Percentiles rank a stretch among this genome's conserved stretches.
Conservation (phyloP, 441 rosid species). For the Corymbia calophylla region DNA sequence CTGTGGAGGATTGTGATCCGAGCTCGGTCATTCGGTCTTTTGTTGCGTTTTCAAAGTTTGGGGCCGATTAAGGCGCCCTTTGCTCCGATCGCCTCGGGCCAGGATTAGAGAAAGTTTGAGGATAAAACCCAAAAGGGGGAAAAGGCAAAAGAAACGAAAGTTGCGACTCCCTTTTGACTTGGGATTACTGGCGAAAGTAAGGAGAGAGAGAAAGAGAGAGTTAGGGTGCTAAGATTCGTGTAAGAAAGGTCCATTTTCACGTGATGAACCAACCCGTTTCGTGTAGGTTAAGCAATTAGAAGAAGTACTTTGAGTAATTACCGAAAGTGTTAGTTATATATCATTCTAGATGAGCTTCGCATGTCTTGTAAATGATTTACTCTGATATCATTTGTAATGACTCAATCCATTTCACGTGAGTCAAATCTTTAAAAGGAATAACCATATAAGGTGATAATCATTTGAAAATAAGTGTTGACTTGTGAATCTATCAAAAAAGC, state of each 20-base stretch:
- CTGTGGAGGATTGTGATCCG: neutral
- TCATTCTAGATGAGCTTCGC: neutral
- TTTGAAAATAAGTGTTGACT: too few species aligned
- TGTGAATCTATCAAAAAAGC: neutral
- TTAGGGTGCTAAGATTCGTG: neutral
- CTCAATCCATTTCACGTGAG: fast-evolving
- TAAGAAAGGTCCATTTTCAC: neutral
- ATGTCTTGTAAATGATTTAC: neutral
- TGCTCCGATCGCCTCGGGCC: neutral
- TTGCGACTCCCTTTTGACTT: neutral
- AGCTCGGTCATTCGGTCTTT: neutral
- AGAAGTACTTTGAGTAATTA: neutral
- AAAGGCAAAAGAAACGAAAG: neutral
- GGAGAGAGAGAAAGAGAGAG: neutral
- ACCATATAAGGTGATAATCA: neutral
- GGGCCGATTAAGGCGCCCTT: neutral
- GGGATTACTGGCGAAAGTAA: neutral
- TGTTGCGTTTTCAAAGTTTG: neutral
- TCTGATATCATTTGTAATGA: fast-evolving
- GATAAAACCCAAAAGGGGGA: neutral
- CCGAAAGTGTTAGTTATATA: neutral
- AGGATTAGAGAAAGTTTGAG: neutral
- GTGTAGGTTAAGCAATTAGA: neutral
- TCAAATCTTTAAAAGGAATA: fast-evolving
- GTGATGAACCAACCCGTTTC: neutral